Conservation (phyloP, 78 protist genomes). For the Chrysochromulina parva region DNA sequence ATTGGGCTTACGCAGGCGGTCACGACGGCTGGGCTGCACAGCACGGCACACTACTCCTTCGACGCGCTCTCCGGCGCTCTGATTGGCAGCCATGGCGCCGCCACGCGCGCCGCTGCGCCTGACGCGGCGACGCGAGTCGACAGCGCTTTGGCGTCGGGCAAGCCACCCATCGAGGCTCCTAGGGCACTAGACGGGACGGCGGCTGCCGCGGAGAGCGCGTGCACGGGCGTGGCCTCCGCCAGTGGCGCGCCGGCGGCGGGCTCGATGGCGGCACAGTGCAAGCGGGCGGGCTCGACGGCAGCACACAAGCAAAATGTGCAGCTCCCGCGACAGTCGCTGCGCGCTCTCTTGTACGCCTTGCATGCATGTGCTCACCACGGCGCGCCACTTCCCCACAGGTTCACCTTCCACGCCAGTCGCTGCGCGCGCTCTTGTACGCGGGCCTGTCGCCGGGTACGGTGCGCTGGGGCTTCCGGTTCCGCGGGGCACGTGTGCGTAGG, state of each 20-base stretch:
- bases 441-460: neutral
- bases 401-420: constrained; percentile 27
- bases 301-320: neutral
- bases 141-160: too few relatives aligned
- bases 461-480: neutral
- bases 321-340: constrained; percentile 36
- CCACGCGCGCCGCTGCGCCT: neutral
- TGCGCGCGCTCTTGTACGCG: neutral
- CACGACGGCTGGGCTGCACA: neutral
- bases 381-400: neutral
- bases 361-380: too few relatives aligned
- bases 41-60: neutral
- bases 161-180: too few relatives aligned
- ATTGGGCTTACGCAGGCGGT: neutral
- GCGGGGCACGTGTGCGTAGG: too few relatives aligned
- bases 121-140: neutral
- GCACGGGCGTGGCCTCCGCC: too few relatives aligned
- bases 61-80: neutral
- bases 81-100: neutral
- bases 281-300: too few relatives aligned
- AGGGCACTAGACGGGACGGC: too few relatives aligned
- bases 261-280: too few relatives aligned
- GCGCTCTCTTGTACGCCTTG: neutral
- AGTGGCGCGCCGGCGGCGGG: too few relatives aligned
- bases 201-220: too few relatives aligned